Base-by-base conservation (phyloP, 768 basidiomycete species). In the Butyriboletus loyo region DNA sequence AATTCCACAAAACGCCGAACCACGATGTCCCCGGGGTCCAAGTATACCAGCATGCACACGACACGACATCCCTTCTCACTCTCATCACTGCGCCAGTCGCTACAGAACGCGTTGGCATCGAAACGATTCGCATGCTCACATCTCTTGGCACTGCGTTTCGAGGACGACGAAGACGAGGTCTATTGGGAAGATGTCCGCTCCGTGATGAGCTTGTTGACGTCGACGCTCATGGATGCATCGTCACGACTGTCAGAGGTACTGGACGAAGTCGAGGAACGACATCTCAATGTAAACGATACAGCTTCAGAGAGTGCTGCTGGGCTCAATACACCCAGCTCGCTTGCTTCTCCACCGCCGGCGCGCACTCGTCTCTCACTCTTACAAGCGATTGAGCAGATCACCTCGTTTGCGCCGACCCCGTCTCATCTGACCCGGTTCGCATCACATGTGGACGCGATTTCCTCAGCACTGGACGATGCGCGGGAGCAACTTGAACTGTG, bases 111-210 rank as follows among this genome's bases (percentile, higher is more conserved):
- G 0, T 57, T 91, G 14, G 77, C 83, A 4, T 80, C 89, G 17
- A 88, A 85, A 57, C 80, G 90, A 14, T 91, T 88, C 61, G 80
- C 89, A 0, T 89, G 86, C 51, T 79, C 90, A 2, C 88, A 93
- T 64, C 75, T 93, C 4, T 75, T 93, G 3, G 90, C 90, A 5
- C 67, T 93, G 44, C 78, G 91, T 2, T 93, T 93, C 63, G 75
- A 72, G 69, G 84, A 85, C 41, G 82, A 81, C 43, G 87, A 85
- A 31, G 87, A 89, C 56, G 84, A 85, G 46, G 74, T 77, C 6
- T 93, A 93, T 59, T 93, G 90, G 90, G 90, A 92, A 59, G 85
- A 92, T 59, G 89, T 89, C 27, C 78, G 86, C 14, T 82, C 84
- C 25, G 82, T 93, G 44, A 85, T 91, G 76, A 75, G 74, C 13